Base-by-base conservation (phyloP, 257 asterid species). In the Scutellaria galericulata region DNA sequence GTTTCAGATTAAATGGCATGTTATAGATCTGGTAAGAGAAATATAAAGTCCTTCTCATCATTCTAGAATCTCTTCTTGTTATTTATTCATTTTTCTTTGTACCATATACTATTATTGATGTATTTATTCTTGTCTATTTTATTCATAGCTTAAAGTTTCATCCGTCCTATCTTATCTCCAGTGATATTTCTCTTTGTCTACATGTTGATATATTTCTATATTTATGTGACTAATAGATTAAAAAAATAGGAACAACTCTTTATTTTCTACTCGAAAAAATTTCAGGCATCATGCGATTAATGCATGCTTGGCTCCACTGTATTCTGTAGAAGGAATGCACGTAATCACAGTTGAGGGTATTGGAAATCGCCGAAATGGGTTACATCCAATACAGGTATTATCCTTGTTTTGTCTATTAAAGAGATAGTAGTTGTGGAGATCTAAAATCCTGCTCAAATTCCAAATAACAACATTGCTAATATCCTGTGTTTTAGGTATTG, bases 261-360 rank as follows among this genome's bases (percentile, higher is more conserved):
- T 40, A 64, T 68, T 35, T 55, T 51, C 45, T 51, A 37, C 74
- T 8, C 55, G 22, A 39, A 48, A 59, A 62, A 10, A 15, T 74
- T 78, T 42, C 82, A 94, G 99, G 95, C 97, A 94, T 83, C 83
- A 67, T 18, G 90, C 99, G 15, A 54, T 94, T 48, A 94, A 94
- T 66, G 99, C 98, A 22, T 94, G 99, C 84, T 86, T 94, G 92
- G 95, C 99, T 83, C 99, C 99, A 71, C 78, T 94, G 20, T 89
- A 91, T 86, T 89, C 99, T 8, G 89, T 94, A 27, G 99, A 94
- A 88, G 97, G 97, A 84, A 91, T 89, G 97, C 99, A 94, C 67
- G 91, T 91, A 64, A 87, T 94, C 76, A 94, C 99, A 13, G 96
- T 94, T 65, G 99, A 94, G 81, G 97, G 97, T 58, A 76, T 94